Base-by-base conservation (phyloP, 1,284 basidiomycete genomes). In the Sphaerobolus stellatus region DNA sequence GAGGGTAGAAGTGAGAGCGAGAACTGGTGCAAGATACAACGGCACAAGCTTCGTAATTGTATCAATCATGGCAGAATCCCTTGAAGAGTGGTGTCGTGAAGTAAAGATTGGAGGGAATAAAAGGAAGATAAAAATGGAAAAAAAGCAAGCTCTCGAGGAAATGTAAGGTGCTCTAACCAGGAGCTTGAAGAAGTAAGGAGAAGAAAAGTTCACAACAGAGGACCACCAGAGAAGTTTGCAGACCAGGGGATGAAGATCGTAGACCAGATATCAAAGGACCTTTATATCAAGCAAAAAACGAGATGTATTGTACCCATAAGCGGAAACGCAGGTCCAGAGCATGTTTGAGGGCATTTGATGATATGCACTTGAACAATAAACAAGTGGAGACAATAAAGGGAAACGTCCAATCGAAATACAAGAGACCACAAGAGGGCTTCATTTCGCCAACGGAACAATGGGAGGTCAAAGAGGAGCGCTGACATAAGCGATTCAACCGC, bases 21-120 rank as follows among this genome's bases (percentile, higher is more conserved):
- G 71, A 8, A 88, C 25, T 25, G 87, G 87, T 2, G 87, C 77
- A 53, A 90, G 77, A 64, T 87, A 89, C 55, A 88, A 73, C 48
- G 79, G 84, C 63, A 83, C 75, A 52, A 80, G 79, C 76, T 84
- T 89, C 13, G 86, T 84, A 48, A 90, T 75, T 62, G 81, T 79
- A 58, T 82, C 74, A 63, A 90, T 84, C 85, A 88, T 89, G 64
- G n/a, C n/a, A n/a, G n/a, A n/a, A n/a, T n/a, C n/a, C n/a, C n/a
- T 58, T 79, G 67, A 50, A 45, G 40, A 24, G n/a, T n/a, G n/a
- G n/a, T 28, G 27, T 53, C 46, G 46, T 8, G 44, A 22, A 38
- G 38, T 28, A 40, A 29, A 38, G 22, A 50, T 52, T 58, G 53
- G 60, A 58, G 56, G 46, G 38, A 47, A 38, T 44, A 52, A 48